Evolutionary conservation across 805 yeast genomes (phyloP).

Genomic region (Starmerella geochares): DNA sequence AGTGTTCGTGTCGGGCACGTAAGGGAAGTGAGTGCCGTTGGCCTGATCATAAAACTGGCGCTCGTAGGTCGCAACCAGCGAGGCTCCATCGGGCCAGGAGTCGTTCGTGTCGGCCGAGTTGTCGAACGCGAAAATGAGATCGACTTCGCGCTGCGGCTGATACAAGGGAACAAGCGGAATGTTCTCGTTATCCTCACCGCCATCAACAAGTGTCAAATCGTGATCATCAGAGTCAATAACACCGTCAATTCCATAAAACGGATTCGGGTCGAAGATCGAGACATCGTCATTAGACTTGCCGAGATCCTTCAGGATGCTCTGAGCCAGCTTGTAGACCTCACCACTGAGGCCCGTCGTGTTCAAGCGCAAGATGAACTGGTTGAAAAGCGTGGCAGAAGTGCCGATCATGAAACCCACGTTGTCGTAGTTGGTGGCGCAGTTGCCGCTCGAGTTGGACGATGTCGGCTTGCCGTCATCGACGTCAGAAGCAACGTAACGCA

Average conservation of each 20-base stretch:
- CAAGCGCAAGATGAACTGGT: conserved; percentile 39
- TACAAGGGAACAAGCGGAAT: conserved; percentile 58
- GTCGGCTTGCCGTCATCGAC: conserved; percentile 41
- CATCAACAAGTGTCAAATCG: conserved; percentile 52
- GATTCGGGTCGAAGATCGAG: conserved; percentile 65
- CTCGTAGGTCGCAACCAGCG: conserved; percentile 27
- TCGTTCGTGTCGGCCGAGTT: conserved; percentile 31
- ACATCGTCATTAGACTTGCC: conserved; percentile 38
- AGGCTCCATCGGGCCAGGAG: conserved; percentile 35
- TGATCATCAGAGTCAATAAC: conserved; percentile 28
- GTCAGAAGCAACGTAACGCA: conserved; percentile 55
- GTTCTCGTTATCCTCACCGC: conserved; percentile 70
- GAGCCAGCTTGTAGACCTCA: conserved; percentile 38
- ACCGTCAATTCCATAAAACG: conserved; percentile 38
- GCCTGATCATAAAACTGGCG: conserved; percentile 27
- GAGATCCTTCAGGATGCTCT: conserved; percentile 35
- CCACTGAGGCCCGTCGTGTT: conserved; percentile 45
- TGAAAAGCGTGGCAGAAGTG: conserved; percentile 42
- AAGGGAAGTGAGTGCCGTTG: conserved; percentile 26
- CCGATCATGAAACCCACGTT: conserved; percentile 66
- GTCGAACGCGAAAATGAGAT: conserved; percentile 48
- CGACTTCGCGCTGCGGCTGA: conserved; percentile 51
- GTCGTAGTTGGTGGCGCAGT: conserved; percentile 59
- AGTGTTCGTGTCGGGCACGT: conserved; percentile 33
- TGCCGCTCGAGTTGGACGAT: conserved; percentile 33